phyloP scores from a whole-genome alignment of 2,329 filamentous ascomycete genomes.

The Cercospora zeina region DNA sequence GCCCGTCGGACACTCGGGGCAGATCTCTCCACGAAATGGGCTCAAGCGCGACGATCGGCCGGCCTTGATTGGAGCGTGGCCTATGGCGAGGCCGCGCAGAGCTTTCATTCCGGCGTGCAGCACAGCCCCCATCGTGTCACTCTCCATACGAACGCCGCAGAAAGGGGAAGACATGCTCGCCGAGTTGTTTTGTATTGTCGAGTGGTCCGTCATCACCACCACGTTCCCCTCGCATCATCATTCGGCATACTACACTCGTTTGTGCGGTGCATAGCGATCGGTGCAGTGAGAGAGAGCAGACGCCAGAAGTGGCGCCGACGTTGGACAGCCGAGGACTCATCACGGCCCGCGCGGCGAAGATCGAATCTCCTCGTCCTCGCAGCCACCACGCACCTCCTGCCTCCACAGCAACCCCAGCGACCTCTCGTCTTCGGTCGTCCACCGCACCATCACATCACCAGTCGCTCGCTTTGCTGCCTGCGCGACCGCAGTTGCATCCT shows the following conservation, averaged over 20 bases:
- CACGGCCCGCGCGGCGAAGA: background rate
- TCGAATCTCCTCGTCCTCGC: conserved; percentile 3
- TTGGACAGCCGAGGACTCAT: background rate
- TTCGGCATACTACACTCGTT: no score
- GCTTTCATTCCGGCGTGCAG: background rate
- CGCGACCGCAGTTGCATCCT: background rate
- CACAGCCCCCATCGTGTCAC: conserved; percentile 8
- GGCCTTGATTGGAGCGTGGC: no score
- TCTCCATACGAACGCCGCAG: background rate
- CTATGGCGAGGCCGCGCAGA: background rate
- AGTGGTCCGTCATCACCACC: no score
- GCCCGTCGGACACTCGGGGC: background rate
- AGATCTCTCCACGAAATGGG: conserved; percentile 8
- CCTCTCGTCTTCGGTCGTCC: background rate
- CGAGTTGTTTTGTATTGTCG: no score
- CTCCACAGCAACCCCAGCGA: background rate
- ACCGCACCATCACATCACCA: background rate
- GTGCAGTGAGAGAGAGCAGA: no score
- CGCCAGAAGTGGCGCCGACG: no score
- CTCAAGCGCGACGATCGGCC: background rate
- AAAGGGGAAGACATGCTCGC: no score
- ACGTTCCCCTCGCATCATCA: no score
- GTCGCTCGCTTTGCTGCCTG: conserved; percentile 10
- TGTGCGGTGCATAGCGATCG: background rate
- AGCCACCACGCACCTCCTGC: conserved; percentile 7